Base-by-base conservation (phyloP, 2,329 filamentous ascomycete species). In the Biscogniauxia marginata region DNA sequence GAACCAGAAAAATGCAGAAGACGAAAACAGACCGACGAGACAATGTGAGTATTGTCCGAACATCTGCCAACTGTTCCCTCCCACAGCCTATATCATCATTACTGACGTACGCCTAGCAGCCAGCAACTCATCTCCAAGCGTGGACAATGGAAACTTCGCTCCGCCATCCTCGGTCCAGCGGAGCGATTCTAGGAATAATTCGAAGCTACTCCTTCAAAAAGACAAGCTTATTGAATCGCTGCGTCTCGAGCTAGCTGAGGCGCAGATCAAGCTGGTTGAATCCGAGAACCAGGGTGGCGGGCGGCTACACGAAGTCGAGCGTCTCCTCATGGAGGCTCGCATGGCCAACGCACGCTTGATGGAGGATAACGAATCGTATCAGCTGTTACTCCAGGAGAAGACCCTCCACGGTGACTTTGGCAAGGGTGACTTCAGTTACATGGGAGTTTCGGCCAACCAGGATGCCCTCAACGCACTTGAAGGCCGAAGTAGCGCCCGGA, bases 291-390 rank as follows among this genome's bases (percentile, higher is more conserved):
- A 90, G 73, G 93, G 92, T 52, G 93, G 93, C 52, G 92, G 91
- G 47, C 87, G 90, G 23, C 78, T 96, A 69, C 89, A 91, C 63
- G 91, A 96, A 73, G 84, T 98, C n/a, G 93, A 98, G 75, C 88
- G 89, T 66, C 85, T 90, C 62, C 83, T 98, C 52, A 86, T 97
- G 75, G 93, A 98, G 70, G 88, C 91, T 43, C 91, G 93, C 67
- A 95, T 98, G 89, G 89, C 92, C 64, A 99, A 98, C 70, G 95
- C 95, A 55, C 86, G 93, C 47, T 79, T 99, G 61, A 95, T 97
- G 90, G 95, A 99, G 75, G 95, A 99, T 74, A 98, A 98, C 68
- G 95, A 99, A 75, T 96, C 92, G 75, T 99, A 96, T 75, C 93
- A 98, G 74, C 83, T 98, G 39, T 85, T 99, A 18, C 85, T 99